phyloP scores from a whole-genome alignment of 2,329 filamentous ascomycete species.

The Leptographium galeiforme region DNA sequence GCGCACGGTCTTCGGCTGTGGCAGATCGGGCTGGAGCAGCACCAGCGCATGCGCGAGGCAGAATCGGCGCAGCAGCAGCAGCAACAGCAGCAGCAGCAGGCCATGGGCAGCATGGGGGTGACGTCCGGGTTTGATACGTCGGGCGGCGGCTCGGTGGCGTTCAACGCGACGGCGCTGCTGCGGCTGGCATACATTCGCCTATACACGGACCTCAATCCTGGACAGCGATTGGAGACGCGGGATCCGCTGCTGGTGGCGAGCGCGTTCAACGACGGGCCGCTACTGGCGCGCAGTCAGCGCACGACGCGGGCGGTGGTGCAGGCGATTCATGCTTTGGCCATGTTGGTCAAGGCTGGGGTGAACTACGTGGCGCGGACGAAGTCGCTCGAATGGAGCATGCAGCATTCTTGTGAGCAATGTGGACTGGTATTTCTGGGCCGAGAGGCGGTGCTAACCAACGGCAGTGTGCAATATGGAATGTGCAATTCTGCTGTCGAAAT shows the following conservation, averaged over 20 bases:
- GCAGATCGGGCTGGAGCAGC: constrained; percentile 45
- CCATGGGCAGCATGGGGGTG: not conserved
- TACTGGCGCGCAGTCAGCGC: constrained; percentile 43
- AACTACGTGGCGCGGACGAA: constrained; percentile 49
- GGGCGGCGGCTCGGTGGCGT: constrained; percentile 47
- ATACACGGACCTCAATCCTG: constrained; percentile 50
- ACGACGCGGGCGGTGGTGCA: constrained; percentile 53
- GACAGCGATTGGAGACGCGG: constrained; percentile 49
- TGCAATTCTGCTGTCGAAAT: constrained; percentile 46
- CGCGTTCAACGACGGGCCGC: constrained; percentile 43
- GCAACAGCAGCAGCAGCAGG: constrained; percentile 1
- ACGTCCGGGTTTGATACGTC: not conserved
- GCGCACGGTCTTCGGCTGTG: constrained; percentile 42
- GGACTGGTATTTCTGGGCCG: not conserved
- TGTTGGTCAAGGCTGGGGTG: constrained; percentile 50
- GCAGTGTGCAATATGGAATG: constrained; percentile 49
- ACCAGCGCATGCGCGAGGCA: constrained; percentile 35
- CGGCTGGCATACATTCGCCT: constrained; percentile 51
- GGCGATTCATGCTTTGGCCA: constrained; percentile 53
- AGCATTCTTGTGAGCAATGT: constrained; percentile 39
- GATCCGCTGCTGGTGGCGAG: constrained; percentile 49
- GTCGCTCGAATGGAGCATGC: constrained; percentile 49
- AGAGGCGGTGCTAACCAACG: not conserved
- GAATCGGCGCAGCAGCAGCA: constrained; percentile 28
- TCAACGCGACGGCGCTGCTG: constrained; percentile 49